Percentiles rank a stretch among this genome's conserved stretches.
These are phyloP conservation scores for Thelephora ganbajun DNA, from an alignment of 768 basidiomycete genomes.

Conservation along the genomic window DNA sequence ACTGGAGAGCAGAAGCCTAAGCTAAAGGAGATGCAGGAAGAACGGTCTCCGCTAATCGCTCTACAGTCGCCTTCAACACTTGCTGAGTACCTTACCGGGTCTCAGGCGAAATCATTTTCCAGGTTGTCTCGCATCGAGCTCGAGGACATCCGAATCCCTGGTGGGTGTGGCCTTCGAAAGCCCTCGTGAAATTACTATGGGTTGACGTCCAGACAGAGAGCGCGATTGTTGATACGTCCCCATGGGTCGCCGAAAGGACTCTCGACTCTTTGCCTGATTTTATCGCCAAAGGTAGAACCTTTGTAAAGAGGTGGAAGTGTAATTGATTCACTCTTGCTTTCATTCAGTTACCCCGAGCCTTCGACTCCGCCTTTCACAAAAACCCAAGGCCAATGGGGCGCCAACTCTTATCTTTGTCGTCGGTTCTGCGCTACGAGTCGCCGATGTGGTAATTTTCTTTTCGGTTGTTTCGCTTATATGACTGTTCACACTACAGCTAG, in stretches of 20 bases:
- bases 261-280: conserved; percentile 63
- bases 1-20: conserved; percentile 41
- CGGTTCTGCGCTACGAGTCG: conserved; percentile 85
- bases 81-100: conserved; percentile 45
- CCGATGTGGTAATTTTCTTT: conserved; percentile 38
- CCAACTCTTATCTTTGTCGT: conserved; percentile 80
- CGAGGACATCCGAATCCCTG: conserved; percentile 62
- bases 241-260: conserved; percentile 59
- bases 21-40: conserved; percentile 30
- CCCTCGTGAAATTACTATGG: conserved; percentile 13
- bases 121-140: conserved; percentile 68
- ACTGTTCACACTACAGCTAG: background rate
- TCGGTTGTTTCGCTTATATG: background rate
- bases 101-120: conserved; percentile 59
- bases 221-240: conserved; percentile 61
- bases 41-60: conserved; percentile 32
- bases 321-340: conserved; percentile 1
- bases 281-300: conserved; percentile 46
- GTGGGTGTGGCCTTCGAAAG: conserved; percentile 29
- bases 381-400: conserved; percentile 64
- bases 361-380: conserved; percentile 57
- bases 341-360: conserved; percentile 55
- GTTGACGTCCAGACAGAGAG: conserved; percentile 47
- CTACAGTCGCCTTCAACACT: conserved; percentile 41
- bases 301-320: background rate